phyloP scores from a whole-genome alignment of 1,139 yeast genomes.

The Arxiozyma slooffiae region DNA sequence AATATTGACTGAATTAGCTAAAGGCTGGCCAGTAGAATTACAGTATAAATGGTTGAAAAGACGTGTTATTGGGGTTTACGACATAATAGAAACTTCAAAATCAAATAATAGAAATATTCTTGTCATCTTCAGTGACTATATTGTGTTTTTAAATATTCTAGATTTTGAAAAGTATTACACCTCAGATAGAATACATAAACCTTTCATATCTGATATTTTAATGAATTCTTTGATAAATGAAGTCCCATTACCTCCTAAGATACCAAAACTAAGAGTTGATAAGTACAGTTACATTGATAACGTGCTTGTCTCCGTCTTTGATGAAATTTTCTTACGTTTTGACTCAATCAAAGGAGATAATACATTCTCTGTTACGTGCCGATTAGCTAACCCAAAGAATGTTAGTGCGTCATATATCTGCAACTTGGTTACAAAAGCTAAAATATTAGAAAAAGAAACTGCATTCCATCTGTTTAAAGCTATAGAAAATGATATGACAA shows the following conservation, averaged over 20 bases:
- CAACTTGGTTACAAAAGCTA: slow-evolving; percentile 65
- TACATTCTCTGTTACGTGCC: slow-evolving; percentile 21
- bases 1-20: slow-evolving; percentile 70
- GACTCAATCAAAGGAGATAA: slow-evolving; percentile 20
- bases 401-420: slow-evolving; percentile 41
- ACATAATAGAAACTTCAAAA: slow-evolving; percentile 36
- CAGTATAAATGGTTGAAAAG: slow-evolving; percentile 85
- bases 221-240: slow-evolving; percentile 88
- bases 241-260: slow-evolving; percentile 54
- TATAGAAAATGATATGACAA: slow-evolving; percentile 34
- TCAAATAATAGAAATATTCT: slow-evolving; percentile 40
- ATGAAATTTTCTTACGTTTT: slow-evolving; percentile 29
- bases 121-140: slow-evolving; percentile 70
- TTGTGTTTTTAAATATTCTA: slow-evolving; percentile 50
- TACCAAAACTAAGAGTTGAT: slow-evolving; percentile 61
- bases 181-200: slow-evolving; percentile 37
- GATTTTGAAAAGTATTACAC: slow-evolving; percentile 20
- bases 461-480: slow-evolving; percentile 75
- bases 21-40: slow-evolving; percentile 77
- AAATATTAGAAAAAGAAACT: slow-evolving; percentile 64
- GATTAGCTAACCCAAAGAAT: slow-evolving; percentile 24
- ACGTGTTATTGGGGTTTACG: slow-evolving; percentile 76
- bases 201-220: slow-evolving; percentile 66
- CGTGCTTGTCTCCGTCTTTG: slow-evolving; percentile 40
- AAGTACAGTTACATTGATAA: slow-evolving; percentile 62